These are phyloP conservation scores for Erucastrum elatum DNA, from an alignment of 345 rosid species.

Conservation along the genomic window DNA sequence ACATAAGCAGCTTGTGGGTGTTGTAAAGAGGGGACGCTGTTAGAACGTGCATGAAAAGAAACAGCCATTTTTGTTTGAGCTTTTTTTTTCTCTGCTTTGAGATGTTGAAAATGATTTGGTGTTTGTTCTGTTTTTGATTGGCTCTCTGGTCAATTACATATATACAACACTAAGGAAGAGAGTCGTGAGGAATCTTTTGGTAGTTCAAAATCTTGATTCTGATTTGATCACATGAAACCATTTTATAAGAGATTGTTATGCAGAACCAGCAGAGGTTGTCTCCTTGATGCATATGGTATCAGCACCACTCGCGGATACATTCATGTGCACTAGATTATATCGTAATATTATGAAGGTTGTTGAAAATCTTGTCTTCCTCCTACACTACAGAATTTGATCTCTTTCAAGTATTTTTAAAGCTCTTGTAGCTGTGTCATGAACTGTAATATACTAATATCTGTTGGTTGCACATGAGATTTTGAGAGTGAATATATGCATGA, in stretches of 20 bases:
- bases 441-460: conserved; percentile 19
- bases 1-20: conserved; percentile 46
- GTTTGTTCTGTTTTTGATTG: conserved; percentile 14
- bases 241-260: not conserved
- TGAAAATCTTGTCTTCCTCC: conserved; percentile 23
- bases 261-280: conserved; percentile 7
- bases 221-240: conserved; percentile 10
- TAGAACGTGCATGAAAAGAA: conserved; percentile 50
- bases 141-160: conserved; percentile 9
- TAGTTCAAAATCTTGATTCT: conserved; percentile 11
- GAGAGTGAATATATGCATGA: conserved; percentile 30
- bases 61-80: conserved; percentile 47
- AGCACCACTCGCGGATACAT: conserved; percentile 15
- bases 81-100: conserved; percentile 11
- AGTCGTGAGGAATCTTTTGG: not conserved
- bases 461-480: conserved; percentile 5
- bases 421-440: conserved; percentile 13
- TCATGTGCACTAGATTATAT: conserved; percentile 4
- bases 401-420: not conserved
- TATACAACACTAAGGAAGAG: not conserved
- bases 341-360: not conserved
- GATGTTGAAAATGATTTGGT: conserved; percentile 13
- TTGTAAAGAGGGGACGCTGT: conserved; percentile 46
- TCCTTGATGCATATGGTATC: not conserved
- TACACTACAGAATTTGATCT: conserved; percentile 14